These are phyloP conservation scores for Trichoderma brevicompactum DNA, from an alignment of 2,329 filamentous ascomycete species.

Conservation along the genomic window DNA sequence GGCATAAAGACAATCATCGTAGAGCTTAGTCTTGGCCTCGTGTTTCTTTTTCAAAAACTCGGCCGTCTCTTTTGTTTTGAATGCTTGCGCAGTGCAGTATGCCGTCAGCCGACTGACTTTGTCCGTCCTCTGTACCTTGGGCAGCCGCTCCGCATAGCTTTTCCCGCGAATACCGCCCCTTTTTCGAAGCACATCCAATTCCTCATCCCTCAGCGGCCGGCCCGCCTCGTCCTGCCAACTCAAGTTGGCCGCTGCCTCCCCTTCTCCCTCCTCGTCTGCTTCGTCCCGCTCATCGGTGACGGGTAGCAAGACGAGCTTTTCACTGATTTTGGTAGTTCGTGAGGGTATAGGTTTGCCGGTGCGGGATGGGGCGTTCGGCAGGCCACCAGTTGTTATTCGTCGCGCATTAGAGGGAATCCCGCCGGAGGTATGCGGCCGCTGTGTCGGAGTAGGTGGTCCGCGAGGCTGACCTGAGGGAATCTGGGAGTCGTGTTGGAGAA, in stretches of 20 bases:
- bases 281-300: constrained; percentile 70
- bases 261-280: constrained; percentile 63
- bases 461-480: constrained; percentile 94
- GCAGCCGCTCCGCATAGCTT: constrained; percentile 90
- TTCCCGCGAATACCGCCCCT: constrained; percentile 71
- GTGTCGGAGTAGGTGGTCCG: constrained; percentile 62
- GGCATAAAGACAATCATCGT: constrained; percentile 95
- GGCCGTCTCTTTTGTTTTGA: constrained; percentile 86
- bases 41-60: constrained; percentile 87
- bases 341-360: constrained; percentile 71
- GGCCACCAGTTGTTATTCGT: constrained; percentile 44
- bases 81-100: constrained; percentile 94
- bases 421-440: constrained; percentile 34
- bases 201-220: constrained; percentile 68
- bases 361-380: constrained; percentile 48
- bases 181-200: constrained; percentile 66
- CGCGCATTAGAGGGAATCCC: constrained; percentile 33
- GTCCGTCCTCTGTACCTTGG: constrained; percentile 84
- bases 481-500: constrained; percentile 90
- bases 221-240: constrained; percentile 62
- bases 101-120: constrained; percentile 90
- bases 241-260: constrained; percentile 44
- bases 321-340: constrained; percentile 89
- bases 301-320: constrained; percentile 93
- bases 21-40: constrained; percentile 90